phyloP scores from a whole-genome alignment of 805 yeast species.

The Wickerhamomyces mucosus region DNA sequence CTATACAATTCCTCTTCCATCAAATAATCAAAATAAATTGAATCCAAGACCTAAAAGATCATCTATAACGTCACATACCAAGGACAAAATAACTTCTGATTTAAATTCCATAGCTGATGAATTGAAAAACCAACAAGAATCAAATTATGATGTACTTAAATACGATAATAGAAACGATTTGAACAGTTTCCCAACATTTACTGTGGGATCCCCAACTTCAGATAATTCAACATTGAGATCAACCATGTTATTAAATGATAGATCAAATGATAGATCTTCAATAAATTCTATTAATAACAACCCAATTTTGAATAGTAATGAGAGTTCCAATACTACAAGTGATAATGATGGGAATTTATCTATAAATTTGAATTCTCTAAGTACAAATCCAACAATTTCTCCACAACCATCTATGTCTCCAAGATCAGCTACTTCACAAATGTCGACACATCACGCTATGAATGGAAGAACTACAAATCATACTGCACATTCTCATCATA shows the following conservation, averaged over 20 bases:
- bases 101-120: no score
- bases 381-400: constrained; percentile 20
- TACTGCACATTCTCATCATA: no score
- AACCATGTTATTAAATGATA: constrained; percentile 6
- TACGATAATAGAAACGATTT: no score
- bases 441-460: constrained; percentile 15
- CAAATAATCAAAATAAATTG: not conserved
- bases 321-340: no score
- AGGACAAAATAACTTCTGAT: no score
- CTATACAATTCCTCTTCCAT: constrained; percentile 28
- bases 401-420: constrained; percentile 23
- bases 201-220: constrained; percentile 8
- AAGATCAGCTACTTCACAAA: constrained; percentile 16
- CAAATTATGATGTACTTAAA: no score
- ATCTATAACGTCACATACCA: no score
- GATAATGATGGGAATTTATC: no score
- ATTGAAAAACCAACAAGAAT: no score
- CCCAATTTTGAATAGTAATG: no score
- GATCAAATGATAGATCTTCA: constrained; percentile 8
- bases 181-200: constrained; percentile 6
- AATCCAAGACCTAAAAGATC: not conserved
- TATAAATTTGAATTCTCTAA: constrained; percentile 18
- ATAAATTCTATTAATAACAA: no score
- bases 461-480: no score
- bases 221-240: constrained; percentile 6